These are phyloP conservation scores for Biscogniauxia mediterranea DNA, from an alignment of 2,329 filamentous ascomycete species.

Conservation along the genomic window DNA sequence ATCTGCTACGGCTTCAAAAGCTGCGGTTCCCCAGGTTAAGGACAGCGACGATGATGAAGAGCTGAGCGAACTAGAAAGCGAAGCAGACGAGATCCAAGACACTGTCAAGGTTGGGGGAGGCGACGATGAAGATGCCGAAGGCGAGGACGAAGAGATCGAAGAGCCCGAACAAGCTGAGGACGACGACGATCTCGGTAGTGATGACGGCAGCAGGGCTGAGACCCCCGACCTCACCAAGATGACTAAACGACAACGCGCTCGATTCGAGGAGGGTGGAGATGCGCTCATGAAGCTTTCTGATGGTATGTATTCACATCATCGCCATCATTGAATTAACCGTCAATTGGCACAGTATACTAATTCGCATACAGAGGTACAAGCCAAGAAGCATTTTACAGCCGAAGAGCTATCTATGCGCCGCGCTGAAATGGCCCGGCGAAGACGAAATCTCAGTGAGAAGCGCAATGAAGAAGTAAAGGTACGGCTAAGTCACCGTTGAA, in stretches of 20 bases:
- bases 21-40: slow-evolving; percentile 25
- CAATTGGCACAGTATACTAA: slow-evolving; percentile 13
- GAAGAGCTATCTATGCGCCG: slow-evolving; percentile 62
- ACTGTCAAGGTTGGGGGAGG: slow-evolving; percentile 42
- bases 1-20: slow-evolving; percentile 32
- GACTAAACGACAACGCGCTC: slow-evolving; percentile 59
- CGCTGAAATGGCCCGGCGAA: slow-evolving; percentile 60
- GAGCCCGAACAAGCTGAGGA: slow-evolving; percentile 36
- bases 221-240: slow-evolving; percentile 58
- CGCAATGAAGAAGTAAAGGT: slow-evolving; percentile 64
- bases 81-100: slow-evolving; percentile 46
- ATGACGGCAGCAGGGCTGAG: slow-evolving; percentile 47
- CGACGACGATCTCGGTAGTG: slow-evolving; percentile 42
- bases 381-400: slow-evolving; percentile 60
- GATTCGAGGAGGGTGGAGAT: slow-evolving; percentile 56
- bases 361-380: slow-evolving; percentile 55
- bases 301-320: slow-evolving; percentile 39
- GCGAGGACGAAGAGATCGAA: slow-evolving; percentile 47
- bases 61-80: slow-evolving; percentile 55
- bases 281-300: slow-evolving; percentile 59
- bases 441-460: slow-evolving; percentile 63
- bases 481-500: slow-evolving; percentile 17
- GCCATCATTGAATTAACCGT: not conserved
- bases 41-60: slow-evolving; percentile 56
- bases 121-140: slow-evolving; percentile 41